Evolutionary conservation across 2,329 filamentous ascomycete species (phyloP).

Genomic region (Fusarium sp.): DNA sequence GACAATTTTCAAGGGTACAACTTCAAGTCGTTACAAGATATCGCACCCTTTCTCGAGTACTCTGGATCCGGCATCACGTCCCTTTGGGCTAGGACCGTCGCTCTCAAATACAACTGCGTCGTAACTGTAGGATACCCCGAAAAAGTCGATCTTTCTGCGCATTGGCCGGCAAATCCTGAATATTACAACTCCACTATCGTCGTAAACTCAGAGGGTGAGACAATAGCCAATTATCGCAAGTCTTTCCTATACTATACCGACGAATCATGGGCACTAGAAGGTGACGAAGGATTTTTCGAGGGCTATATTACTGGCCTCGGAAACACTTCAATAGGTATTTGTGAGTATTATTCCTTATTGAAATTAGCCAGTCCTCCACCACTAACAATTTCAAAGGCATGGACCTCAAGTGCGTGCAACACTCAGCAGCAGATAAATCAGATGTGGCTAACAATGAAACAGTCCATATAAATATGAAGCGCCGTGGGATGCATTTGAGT

Average conservation of each 20-base stretch:
- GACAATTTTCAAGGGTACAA: conserved; percentile 72
- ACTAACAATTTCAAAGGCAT: conserved; percentile 43
- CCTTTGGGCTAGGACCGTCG: conserved; percentile 75
- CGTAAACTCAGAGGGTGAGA: conserved; percentile 68
- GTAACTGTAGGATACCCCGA: conserved; percentile 83
- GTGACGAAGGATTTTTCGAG: conserved; percentile 60
- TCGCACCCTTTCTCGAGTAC: conserved; percentile 75
- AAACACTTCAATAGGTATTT: conserved; percentile 67
- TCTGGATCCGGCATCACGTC: conserved; percentile 73
- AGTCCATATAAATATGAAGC: conserved; percentile 54
- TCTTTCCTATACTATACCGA: conserved; percentile 68
- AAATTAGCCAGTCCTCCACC: neutral
- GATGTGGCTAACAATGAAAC: conserved; percentile 4
- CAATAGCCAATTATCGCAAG: conserved; percentile 70
- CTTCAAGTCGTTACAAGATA: conserved; percentile 75
- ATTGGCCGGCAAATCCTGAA: conserved; percentile 63
- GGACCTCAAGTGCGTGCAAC: conserved; percentile 67
- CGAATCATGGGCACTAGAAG: conserved; percentile 70
- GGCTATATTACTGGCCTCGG: conserved; percentile 60
- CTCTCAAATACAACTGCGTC: conserved; percentile 72
- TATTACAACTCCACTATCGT: conserved; percentile 67
- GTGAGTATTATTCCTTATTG: conserved; percentile 41
- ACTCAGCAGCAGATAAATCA: neutral
- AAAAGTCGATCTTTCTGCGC: conserved; percentile 61
- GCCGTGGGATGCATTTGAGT: conserved; percentile 54